Evolutionary conservation across 768 basidiomycete species (phyloP).

Genomic region (Strobilomyces echinocephalus): DNA sequence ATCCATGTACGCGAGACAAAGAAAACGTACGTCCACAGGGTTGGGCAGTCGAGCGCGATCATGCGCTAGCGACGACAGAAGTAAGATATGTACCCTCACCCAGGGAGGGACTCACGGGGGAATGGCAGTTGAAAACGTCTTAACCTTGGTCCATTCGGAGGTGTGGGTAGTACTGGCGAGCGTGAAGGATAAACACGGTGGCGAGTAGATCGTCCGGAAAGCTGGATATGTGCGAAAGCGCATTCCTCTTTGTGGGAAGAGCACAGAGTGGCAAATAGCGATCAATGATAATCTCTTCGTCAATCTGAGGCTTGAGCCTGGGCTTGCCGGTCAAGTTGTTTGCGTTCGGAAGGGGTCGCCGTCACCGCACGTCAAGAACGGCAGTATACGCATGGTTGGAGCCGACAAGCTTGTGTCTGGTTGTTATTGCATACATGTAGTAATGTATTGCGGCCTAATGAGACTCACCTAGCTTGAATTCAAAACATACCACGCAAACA

Average conservation of each 20-base stretch:
- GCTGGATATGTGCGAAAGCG: neutral
- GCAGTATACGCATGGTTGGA: neutral
- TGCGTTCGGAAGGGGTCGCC: neutral
- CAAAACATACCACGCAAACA: neutral
- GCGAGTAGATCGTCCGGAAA: constrained; percentile 3
- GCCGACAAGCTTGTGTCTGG: neutral
- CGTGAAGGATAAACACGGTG: neutral
- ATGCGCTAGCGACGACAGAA: constrained; percentile 1
- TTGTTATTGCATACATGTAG: neutral
- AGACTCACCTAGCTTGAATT: neutral
- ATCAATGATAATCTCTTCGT: neutral
- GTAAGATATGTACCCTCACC: neutral
- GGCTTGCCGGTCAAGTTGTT: neutral
- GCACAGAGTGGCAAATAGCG: neutral
- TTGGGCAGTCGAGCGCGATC: neutral
- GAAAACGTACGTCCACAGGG: constrained; percentile 1
- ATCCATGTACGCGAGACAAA: neutral
- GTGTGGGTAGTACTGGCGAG: neutral
- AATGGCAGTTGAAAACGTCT: neutral
- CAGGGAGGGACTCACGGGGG: neutral
- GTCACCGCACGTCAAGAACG: neutral
- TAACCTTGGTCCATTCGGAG: neutral
- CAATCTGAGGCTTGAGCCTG: constrained; percentile 1
- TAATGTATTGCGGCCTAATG: neutral
- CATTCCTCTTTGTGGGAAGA: neutral